Evolutionary conservation across 1,139 yeast species (phyloP).

Genomic region (Nakaseomyces delphensis): DNA sequence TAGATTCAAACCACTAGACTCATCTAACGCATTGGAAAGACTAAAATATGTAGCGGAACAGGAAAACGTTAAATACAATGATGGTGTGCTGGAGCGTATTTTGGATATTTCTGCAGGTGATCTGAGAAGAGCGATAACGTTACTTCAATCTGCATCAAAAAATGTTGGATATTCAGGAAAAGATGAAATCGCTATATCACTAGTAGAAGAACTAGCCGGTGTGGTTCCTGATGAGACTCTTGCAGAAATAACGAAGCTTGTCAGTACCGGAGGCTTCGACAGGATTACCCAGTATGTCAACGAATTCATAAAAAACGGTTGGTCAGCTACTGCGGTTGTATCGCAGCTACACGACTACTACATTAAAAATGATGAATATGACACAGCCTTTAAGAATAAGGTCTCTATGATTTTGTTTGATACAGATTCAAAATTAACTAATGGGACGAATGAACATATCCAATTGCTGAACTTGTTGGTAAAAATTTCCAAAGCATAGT

Average conservation of each 20-base stretch:
- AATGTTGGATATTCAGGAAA: slow-evolving; percentile 33
- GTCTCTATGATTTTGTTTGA: slow-evolving; percentile 61
- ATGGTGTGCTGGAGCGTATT: slow-evolving; percentile 51
- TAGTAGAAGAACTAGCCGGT: slow-evolving; percentile 70
- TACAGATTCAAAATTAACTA: slow-evolving; percentile 64
- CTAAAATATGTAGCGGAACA: slow-evolving; percentile 48
- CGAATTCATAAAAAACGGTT: slow-evolving; percentile 61
- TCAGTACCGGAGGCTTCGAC: slow-evolving; percentile 35
- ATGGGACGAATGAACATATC: slow-evolving; percentile 86
- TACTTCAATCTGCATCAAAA: slow-evolving; percentile 79
- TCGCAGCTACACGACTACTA: slow-evolving; percentile 73
- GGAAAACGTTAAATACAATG: slow-evolving; percentile 40
- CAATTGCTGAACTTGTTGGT: slow-evolving; percentile 66
- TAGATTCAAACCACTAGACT: slow-evolving; percentile 72
- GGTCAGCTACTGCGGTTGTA: slow-evolving; percentile 76
- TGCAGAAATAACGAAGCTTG: slow-evolving; percentile 35
- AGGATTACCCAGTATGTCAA: slow-evolving; percentile 43
- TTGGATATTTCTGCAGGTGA: slow-evolving; percentile 75
- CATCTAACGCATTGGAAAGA: slow-evolving; percentile 59
- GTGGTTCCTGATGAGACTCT: slow-evolving; percentile 57
- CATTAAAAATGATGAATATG: slow-evolving; percentile 48
- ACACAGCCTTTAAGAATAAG: slow-evolving; percentile 50
- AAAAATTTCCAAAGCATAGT: slow-evolving; percentile 39
- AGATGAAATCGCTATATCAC: slow-evolving; percentile 31
- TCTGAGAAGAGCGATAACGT: slow-evolving; percentile 85